These are phyloP conservation scores for Cronartium quercuum DNA, from an alignment of 1,284 basidiomycete species.

Conservation along the genomic window DNA sequence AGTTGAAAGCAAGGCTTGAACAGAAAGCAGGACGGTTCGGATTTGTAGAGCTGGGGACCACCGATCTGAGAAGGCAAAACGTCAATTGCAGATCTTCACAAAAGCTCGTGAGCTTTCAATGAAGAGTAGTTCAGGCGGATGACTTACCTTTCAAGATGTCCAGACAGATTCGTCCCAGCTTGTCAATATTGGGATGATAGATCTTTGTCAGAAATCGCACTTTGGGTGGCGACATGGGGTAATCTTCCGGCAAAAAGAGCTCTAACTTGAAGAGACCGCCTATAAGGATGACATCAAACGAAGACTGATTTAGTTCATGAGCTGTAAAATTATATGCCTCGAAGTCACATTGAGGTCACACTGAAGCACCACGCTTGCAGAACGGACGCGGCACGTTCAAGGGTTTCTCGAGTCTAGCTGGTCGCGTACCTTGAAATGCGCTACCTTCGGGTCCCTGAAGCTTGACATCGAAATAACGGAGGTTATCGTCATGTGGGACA, in stretches of 20 bases:
- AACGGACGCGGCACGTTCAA: background rate
- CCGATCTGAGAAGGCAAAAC: constrained; percentile 62
- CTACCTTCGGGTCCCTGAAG: constrained; percentile 89
- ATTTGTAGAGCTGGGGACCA: constrained; percentile 99
- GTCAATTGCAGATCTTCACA: background rate
- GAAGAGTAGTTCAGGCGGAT: constrained; percentile 13
- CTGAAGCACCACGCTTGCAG: background rate
- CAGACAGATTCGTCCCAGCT: constrained; percentile 93
- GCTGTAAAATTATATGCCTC: constrained; percentile 10
- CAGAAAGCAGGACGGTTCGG: constrained; percentile 89
- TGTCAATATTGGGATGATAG: constrained; percentile 99
- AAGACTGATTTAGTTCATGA: constrained; percentile 9
- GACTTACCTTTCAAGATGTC: constrained; percentile 85
- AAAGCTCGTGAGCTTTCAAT: background rate
- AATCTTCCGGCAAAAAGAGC: constrained; percentile 95
- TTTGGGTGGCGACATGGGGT: constrained; percentile 98
- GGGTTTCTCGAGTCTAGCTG: background rate
- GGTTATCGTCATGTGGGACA: constrained; percentile 89
- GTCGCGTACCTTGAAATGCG: constrained; percentile 72
- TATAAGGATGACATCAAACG: constrained; percentile 48
- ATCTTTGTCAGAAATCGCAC: constrained; percentile 98
- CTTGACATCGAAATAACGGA: constrained; percentile 96
- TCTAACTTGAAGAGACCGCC: constrained; percentile 91
- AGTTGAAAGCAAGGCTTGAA: constrained; percentile 89
- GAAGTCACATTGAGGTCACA: background rate